Percentiles rank a stretch among this genome's conserved stretches.
Conservation (phyloP, 2,329 filamentous ascomycete species). For the Grosmannia serpens region DNA sequence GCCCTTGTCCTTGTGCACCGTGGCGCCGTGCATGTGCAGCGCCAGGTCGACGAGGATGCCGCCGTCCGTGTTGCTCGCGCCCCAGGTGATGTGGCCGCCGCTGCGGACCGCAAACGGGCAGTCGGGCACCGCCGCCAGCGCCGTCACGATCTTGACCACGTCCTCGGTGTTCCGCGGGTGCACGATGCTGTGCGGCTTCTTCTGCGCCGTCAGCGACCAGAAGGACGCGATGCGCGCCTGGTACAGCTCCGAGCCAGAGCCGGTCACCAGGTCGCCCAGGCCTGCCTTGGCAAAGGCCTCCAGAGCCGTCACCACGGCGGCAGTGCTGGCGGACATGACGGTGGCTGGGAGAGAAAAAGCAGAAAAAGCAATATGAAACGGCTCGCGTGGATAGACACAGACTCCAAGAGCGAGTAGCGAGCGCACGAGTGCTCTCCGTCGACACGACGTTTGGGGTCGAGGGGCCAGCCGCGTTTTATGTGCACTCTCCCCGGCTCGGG, state of each 20-base stretch:
- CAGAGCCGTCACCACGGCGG: neutral
- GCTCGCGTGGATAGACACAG: too few species aligned
- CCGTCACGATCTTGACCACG: constrained; percentile 23
- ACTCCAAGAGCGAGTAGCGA: too few species aligned
- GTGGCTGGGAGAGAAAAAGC: too few species aligned
- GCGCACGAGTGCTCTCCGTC: too few species aligned
- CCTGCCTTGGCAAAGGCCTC: neutral
- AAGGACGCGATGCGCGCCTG: constrained; percentile 11
- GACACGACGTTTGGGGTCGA: too few species aligned
- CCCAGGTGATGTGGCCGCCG: constrained; percentile 1
- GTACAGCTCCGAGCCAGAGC: neutral
- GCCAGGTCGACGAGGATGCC: neutral
- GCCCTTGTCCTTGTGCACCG: neutral
- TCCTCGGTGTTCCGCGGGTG: constrained; percentile 18
- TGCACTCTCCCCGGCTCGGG: too few species aligned
- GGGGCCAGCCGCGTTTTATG: too few species aligned
- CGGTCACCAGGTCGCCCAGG: neutral
- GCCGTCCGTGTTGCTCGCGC: neutral
- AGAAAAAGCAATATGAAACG: too few species aligned
- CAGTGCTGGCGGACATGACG: neutral
- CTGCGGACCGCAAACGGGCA: neutral
- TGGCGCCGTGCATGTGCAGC: constrained; percentile 7
- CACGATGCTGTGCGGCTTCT: neutral
- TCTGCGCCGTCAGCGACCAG: neutral
- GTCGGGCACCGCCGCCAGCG: constrained; percentile 13